Evolutionary conservation across 805 yeast species (phyloP), one percentile per base, ranked within the genome.

Genomic region (Komagataella pastoris): DNA sequence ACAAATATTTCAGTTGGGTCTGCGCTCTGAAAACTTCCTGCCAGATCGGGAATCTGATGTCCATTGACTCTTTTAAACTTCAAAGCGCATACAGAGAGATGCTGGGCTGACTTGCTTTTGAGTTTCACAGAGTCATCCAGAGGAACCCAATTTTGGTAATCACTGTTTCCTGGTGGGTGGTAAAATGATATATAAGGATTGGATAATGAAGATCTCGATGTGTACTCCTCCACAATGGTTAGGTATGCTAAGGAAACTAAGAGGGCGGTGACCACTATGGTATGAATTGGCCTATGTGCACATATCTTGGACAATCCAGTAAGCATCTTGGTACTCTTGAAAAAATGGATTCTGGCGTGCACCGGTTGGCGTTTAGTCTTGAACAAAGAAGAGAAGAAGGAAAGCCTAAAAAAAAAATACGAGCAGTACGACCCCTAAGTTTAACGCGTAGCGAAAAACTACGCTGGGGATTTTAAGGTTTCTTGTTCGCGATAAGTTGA

Each of bases 261-360:
- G 49, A 89, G 67, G 12, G 91, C 75, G 5, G 88, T 77, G 52
- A 79, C 61, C 48, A 88, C 79, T 51, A 90, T 81, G 51, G 88
- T 77, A 66, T 90, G 98, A 57, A 91, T 87, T 17, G 99, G 99
- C 61, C 82, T 77, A 54, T 78, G 77, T 12, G 96, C 93, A 51
- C 91, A 79, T 19, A 75, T 64, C 53, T 70, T 71, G 24, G 71
- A 66, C 24, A 68, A 52, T 21, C 47, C 48, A 2, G 70, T 30
- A 30, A 30, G 40, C 40, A 30, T 30, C 40, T 30, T 30, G 14
- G 40, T 30, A 30, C 40, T 30, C 14, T 30, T 14, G 14, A 30
- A 30, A 30, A 14, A 30, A 30, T 30, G 40, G 40, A 30, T 30
- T 30, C 14, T 30, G 40, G 40, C 14, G 40, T 30, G 40, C 40